A percentile compares a stretch with the other conserved stretches of the same genome.
These are phyloP conservation scores for Calonectria hawksworthii DNA, from an alignment of 2,329 filamentous ascomycete genomes.

Conservation along the genomic window DNA sequence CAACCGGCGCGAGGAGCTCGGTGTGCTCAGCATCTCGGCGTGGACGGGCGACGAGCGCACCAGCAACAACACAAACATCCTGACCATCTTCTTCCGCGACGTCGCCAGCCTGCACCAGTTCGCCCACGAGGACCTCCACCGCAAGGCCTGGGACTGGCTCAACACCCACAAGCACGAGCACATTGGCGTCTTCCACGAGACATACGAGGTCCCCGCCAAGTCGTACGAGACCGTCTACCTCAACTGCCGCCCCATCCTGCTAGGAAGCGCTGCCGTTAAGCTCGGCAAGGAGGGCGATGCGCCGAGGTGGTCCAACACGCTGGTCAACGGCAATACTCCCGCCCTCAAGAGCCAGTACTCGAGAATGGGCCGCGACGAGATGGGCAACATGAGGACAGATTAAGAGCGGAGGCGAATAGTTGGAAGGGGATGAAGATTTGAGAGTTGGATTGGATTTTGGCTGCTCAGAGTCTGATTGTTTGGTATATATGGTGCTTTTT, in stretches of 20 bases:
- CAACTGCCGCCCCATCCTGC: slow-evolving; percentile 56
- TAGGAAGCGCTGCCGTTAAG: slow-evolving; percentile 50
- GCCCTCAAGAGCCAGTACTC: slow-evolving; percentile 52
- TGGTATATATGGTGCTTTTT: background rate
- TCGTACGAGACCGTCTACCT: slow-evolving; percentile 67
- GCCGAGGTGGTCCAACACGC: slow-evolving; percentile 49
- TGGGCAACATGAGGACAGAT: slow-evolving; percentile 33
- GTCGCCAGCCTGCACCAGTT: slow-evolving; percentile 65
- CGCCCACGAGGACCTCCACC: slow-evolving; percentile 64
- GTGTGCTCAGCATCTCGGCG: slow-evolving; percentile 59
- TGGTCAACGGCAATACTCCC: slow-evolving; percentile 51
- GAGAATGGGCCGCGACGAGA: slow-evolving; percentile 47
- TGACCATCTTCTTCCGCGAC: slow-evolving; percentile 65
- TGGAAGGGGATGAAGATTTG: background rate
- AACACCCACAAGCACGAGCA: slow-evolving; percentile 53
- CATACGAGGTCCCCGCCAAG: slow-evolving; percentile 59
- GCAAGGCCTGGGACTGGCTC: slow-evolving; percentile 65
- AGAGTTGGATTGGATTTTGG: background rate
- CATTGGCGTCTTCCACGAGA: slow-evolving; percentile 69
- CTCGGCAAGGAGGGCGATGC: slow-evolving; percentile 40
- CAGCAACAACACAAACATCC: slow-evolving; percentile 58
- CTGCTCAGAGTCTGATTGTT: background rate
- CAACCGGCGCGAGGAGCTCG: slow-evolving; percentile 57
- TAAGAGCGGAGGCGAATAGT: background rate
- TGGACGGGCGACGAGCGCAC: slow-evolving; percentile 56